Evolutionary conservation across 768 basidiomycete species (phyloP).

Genomic region (Jaapia argillacea): DNA sequence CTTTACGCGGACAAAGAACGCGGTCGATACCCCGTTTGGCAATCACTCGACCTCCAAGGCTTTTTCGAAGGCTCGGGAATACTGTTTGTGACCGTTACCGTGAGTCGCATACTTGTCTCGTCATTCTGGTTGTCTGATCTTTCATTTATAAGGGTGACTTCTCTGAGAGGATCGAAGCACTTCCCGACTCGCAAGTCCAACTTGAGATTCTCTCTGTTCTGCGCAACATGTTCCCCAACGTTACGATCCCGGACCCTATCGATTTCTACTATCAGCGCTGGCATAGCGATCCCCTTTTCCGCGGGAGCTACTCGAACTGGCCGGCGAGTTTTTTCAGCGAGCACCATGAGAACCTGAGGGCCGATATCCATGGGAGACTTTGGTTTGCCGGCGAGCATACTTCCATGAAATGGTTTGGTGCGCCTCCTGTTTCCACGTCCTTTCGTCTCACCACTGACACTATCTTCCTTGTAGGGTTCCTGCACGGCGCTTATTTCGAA

Average conservation of each 20-base stretch:
- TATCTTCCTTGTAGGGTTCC: constrained; percentile 12
- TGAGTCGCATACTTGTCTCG: constrained; percentile 10
- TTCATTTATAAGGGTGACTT: constrained; percentile 39
- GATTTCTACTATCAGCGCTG: constrained; percentile 49
- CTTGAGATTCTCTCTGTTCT: constrained; percentile 47
- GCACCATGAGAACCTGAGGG: constrained; percentile 44
- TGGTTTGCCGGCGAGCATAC: constrained; percentile 63
- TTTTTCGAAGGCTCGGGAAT: constrained; percentile 49
- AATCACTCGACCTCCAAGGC: constrained; percentile 39
- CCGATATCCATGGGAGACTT: constrained; percentile 36
- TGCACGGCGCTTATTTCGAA: constrained; percentile 25
- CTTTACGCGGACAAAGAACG: constrained; percentile 43
- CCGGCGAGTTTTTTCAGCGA: constrained; percentile 46
- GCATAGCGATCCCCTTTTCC: constrained; percentile 38
- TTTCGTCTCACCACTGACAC: background rate
- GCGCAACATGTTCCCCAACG: constrained; percentile 47
- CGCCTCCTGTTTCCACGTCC: constrained; percentile 10
- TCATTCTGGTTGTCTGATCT: background rate
- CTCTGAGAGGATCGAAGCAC: constrained; percentile 45
- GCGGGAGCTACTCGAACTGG: constrained; percentile 65
- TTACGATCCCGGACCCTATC: constrained; percentile 41
- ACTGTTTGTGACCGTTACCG: constrained; percentile 35
- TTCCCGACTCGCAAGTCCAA: constrained; percentile 36
- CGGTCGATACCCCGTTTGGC: constrained; percentile 54
- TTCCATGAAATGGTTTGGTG: constrained; percentile 47